phyloP scores from a whole-genome alignment of 176 grass and related monocot species.

The Phyllostachys edulis region DNA sequence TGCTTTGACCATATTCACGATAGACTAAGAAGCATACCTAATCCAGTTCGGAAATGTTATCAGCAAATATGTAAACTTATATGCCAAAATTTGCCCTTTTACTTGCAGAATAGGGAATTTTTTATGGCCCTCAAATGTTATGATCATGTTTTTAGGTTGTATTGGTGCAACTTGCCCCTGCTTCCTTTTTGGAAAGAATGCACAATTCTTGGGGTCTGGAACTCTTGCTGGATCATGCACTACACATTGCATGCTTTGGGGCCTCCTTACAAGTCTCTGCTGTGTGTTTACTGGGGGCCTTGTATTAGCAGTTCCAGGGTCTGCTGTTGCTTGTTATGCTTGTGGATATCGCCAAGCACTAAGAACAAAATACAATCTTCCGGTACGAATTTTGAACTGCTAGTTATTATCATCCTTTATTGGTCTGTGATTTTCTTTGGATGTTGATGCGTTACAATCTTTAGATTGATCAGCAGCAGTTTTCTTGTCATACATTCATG shows the following conservation, averaged over 20 bases:
- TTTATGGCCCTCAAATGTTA: not conserved
- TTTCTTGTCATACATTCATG: not conserved
- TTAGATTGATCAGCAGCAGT: not conserved
- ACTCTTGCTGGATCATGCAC: conserved; percentile 79
- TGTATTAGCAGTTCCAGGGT: conserved; percentile 77
- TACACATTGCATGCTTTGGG: conserved; percentile 85
- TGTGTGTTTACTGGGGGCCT: conserved; percentile 76
- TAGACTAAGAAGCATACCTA: not conserved
- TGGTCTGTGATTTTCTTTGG: not conserved
- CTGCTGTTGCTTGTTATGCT: conserved; percentile 82
- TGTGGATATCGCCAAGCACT: conserved; percentile 69
- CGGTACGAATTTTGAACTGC: conserved; percentile 39
- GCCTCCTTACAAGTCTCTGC: conserved; percentile 81
- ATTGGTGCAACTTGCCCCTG: conserved; percentile 80
- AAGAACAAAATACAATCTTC: conserved; percentile 73
- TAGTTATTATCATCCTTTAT: conserved; percentile 10
- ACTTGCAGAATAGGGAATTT: conserved; percentile 1
- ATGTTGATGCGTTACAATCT: not conserved
- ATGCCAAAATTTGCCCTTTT: not conserved
- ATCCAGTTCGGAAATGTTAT: not conserved
- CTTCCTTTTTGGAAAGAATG: conserved; percentile 88
- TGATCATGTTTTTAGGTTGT: conserved; percentile 58
- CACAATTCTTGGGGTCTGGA: conserved; percentile 76
- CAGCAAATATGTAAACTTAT: not conserved
- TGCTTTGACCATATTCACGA: not conserved